Base-by-base conservation (phyloP, 23 red algal species). In the Gracilaria vermiculophylla region DNA sequence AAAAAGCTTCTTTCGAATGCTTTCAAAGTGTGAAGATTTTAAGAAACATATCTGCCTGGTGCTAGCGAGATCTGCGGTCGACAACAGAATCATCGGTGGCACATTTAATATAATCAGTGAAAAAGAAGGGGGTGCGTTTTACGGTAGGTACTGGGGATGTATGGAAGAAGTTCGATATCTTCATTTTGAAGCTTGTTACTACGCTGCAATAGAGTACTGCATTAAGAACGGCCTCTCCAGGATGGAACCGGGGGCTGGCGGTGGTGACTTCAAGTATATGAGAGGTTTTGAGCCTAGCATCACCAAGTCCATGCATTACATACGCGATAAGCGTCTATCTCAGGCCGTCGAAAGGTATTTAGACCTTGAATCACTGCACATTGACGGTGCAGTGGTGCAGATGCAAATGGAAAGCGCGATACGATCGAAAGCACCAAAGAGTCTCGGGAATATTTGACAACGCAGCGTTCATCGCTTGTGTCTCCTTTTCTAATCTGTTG, bases 171-270 rank as follows among this genome's bases (percentile, higher is more conserved):
- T 91, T 20, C 83, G 82, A 13, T 75, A 73, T 70, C 47, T 94
- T 21, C 95, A 98, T 73, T 98, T 98, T 85, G 95, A 98, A 69
- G 42, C 83, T 21, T 98, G 95, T 83, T 98, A 98, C 64, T 94
- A 91, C 67, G 85, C 83, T 34, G 62, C 90, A 31, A 83, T 98
- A 50, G 95, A 98, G 62, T 91, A 88, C 44, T 82, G 73, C 61
- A 94, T 94, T 65, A 77, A 80, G 45, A 53, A 62, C 32, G 95
- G 95, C 20, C 44, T 94, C 0, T 44, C 32, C 20, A 53, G 78
- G 27, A 92, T 98, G 76, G 95, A 98, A 65, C 91, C 95, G 9
- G 95, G 95, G 0, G 95, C 95, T 70, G 95, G 95, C 6, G 90
- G 95, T 3, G 95, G 87, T 8, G 95, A 98, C 43, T 94, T 90